Conservation (phyloP, 2,329 filamentous ascomycete genomes). For the Elsinoe australis region DNA sequence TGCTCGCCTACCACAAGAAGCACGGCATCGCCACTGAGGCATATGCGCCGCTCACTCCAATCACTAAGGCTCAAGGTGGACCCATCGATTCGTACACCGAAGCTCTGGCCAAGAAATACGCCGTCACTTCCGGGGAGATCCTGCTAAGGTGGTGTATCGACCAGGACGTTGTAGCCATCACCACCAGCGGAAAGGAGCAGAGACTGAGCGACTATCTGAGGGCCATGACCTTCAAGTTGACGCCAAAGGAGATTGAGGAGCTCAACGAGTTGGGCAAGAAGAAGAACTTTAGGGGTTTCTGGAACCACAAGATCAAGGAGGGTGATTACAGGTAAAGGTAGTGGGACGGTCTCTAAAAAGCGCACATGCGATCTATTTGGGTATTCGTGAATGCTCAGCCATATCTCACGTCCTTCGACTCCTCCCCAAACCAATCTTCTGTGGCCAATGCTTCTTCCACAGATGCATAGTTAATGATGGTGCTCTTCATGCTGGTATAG, state of each 20-base stretch:
- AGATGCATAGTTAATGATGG: slow-evolving; percentile 60
- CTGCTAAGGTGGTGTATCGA: slow-evolving; percentile 54
- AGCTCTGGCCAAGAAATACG: slow-evolving; percentile 53
- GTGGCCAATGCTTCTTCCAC: slow-evolving; percentile 43
- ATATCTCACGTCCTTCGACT: slow-evolving; percentile 51
- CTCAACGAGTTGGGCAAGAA: slow-evolving; percentile 43
- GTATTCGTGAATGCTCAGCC: slow-evolving; percentile 35
- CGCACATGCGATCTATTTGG: neutral
- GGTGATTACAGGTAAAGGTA: slow-evolving; percentile 34
- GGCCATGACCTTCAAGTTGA: slow-evolving; percentile 50
- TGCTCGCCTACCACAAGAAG: slow-evolving; percentile 47
- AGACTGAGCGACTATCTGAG: slow-evolving; percentile 52
- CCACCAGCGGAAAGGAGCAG: slow-evolving; percentile 54
- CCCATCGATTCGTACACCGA: slow-evolving; percentile 48
- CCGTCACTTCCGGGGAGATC: slow-evolving; percentile 50
- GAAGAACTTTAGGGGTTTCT: slow-evolving; percentile 48
- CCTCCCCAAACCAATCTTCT: slow-evolving; percentile 64
- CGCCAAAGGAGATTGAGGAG: slow-evolving; percentile 49
- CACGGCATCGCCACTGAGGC: slow-evolving; percentile 43
- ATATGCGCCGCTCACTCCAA: slow-evolving; percentile 43
- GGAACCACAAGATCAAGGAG: slow-evolving; percentile 41
- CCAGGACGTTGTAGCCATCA: slow-evolving; percentile 51
- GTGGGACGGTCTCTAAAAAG: neutral
- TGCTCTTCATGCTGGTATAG: slow-evolving; percentile 53
- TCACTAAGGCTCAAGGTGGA: slow-evolving; percentile 48